Percentiles rank a stretch among this genome's conserved stretches.
Evolutionary conservation across 1,139 yeast genomes (phyloP).

Genomic region (Sugiyamaella pinicola): DNA sequence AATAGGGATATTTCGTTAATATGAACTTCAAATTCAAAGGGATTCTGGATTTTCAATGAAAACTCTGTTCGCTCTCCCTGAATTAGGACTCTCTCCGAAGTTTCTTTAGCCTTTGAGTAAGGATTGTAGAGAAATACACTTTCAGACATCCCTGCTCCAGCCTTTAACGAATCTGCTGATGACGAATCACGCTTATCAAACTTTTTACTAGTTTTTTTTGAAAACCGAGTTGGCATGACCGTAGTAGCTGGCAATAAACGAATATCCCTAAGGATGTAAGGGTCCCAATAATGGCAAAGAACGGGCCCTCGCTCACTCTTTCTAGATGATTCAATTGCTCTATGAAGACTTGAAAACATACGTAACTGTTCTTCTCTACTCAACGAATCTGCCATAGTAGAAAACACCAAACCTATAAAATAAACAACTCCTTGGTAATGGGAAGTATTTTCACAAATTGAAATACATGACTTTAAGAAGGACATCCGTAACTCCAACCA

Average conservation of each 20-base stretch:
- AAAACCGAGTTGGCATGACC: slow-evolving; percentile 13
- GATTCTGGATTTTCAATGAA: slow-evolving; percentile 68
- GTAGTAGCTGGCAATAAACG: slow-evolving; percentile 37
- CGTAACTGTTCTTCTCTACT: slow-evolving; percentile 52
- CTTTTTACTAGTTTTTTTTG: slow-evolving; percentile 7
- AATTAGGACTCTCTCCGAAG: slow-evolving; percentile 28
- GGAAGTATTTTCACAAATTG: slow-evolving; percentile 53
- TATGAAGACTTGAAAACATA: slow-evolving; percentile 37
- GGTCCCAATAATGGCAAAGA: slow-evolving; percentile 64
- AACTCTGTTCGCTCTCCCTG: slow-evolving; percentile 42
- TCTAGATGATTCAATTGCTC: slow-evolving; percentile 38
- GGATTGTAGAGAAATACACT: slow-evolving; percentile 48
- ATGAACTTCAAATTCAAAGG: slow-evolving; percentile 74
- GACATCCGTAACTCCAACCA: slow-evolving; percentile 66
- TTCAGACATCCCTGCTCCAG: background rate
- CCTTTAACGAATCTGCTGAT: slow-evolving; percentile 4
- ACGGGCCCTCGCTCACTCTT: slow-evolving; percentile 33
- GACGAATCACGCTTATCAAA: background rate
- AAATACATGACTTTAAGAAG: slow-evolving; percentile 57
- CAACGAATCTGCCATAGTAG: slow-evolving; percentile 56
- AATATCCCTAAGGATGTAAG: slow-evolving; percentile 60
- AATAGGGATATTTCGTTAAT: slow-evolving; percentile 51
- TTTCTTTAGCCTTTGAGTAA: slow-evolving; percentile 34
- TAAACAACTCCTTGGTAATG: slow-evolving; percentile 53
- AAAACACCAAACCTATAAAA: slow-evolving; percentile 55